Conservation (phyloP, 139 green algal genomes). For the Chlamydomonas asymmetrica region DNA sequence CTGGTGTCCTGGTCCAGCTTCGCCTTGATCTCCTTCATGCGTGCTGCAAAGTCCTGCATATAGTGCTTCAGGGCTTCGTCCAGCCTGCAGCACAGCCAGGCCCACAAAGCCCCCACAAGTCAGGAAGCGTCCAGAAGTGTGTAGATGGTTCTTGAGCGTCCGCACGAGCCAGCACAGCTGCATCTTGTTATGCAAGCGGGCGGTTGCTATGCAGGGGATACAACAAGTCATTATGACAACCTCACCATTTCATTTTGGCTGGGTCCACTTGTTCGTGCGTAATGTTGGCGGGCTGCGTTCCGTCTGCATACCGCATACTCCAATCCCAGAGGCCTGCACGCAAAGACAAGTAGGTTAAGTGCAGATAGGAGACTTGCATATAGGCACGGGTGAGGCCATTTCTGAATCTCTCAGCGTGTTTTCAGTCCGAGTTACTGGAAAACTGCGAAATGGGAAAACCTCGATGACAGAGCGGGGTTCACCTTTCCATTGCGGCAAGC, state of each 20-base stretch:
- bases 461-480: too few species aligned
- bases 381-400: background rate
- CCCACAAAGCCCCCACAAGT: background rate
- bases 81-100: constrained; percentile 47
- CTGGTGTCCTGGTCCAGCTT: constrained; percentile 36
- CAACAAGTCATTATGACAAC: background rate
- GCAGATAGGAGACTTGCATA: background rate
- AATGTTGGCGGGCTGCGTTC: constrained; percentile 10
- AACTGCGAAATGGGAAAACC: background rate
- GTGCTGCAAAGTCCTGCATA: constrained; percentile 71
- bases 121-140: background rate
- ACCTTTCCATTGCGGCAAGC: constrained; percentile 33
- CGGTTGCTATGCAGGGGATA: background rate
- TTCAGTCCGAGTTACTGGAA: background rate
- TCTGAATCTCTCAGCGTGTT: background rate
- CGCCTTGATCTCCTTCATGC: constrained; percentile 77
- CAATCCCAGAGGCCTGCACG: constrained; percentile 83
- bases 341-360: background rate
- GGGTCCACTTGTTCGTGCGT: constrained; percentile 31
- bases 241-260: constrained; percentile 43
- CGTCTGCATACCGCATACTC: constrained; percentile 74
- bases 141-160: background rate
- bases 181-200: background rate
- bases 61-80: constrained; percentile 63
- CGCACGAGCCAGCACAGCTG: background rate